These are phyloP conservation scores for Psilocybe cubensis DNA, from an alignment of 768 basidiomycete species.

Conservation along the genomic window DNA sequence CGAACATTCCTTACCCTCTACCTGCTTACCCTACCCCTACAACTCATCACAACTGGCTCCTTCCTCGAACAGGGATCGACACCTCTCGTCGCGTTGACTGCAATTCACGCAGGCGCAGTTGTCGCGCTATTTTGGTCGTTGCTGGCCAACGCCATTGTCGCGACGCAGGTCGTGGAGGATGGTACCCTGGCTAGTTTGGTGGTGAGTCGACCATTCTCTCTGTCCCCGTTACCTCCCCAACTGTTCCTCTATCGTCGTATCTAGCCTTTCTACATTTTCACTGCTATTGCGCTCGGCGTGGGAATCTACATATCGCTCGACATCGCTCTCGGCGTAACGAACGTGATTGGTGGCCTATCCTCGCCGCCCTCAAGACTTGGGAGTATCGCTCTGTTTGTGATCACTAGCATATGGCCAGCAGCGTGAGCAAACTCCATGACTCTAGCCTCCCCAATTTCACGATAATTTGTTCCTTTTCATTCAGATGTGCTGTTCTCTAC, in stretches of 20 bases:
- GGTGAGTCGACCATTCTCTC: conserved; percentile 42
- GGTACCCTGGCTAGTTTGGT: conserved; percentile 75
- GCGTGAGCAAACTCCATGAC: conserved; percentile 23
- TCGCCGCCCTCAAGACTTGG: conserved; percentile 57
- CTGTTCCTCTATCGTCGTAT: conserved; percentile 1
- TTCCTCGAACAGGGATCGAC: conserved; percentile 79
- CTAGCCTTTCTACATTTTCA: conserved; percentile 67
- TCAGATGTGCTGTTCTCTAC: conserved; percentile 60
- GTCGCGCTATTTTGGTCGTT: conserved; percentile 81
- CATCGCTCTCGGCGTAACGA: conserved; percentile 68
- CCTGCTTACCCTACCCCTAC: conserved; percentile 73
- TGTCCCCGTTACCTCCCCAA: neutral
- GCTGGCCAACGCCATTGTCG: conserved; percentile 75
- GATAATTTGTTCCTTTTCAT: neutral
- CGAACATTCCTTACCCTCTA: conserved; percentile 68
- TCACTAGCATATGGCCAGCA: conserved; percentile 45
- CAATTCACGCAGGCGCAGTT: conserved; percentile 80
- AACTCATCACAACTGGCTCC: conserved; percentile 81
- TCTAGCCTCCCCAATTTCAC: neutral
- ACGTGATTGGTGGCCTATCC: conserved; percentile 57
- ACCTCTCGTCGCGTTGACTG: conserved; percentile 67
- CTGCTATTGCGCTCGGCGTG: conserved; percentile 63
- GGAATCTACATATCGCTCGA: conserved; percentile 89
- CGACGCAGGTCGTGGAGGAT: conserved; percentile 92
- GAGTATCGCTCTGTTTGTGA: conserved; percentile 78